Base-by-base conservation (phyloP, 2,329 filamentous ascomycete genomes). In the Fusarium tupiense region DNA sequence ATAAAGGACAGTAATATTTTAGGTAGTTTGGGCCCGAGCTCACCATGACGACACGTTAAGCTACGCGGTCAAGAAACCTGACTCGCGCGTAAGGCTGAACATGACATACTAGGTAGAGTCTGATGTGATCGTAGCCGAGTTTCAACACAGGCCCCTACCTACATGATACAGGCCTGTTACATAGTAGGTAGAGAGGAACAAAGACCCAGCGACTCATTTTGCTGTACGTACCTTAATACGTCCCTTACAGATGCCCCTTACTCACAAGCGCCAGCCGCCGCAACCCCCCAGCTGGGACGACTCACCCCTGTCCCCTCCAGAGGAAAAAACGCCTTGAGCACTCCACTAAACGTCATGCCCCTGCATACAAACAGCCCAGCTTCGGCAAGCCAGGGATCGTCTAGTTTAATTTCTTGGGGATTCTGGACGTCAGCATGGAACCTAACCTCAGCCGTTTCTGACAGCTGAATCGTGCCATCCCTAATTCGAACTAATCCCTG, bases 261-360 rank as follows among this genome's bases (percentile, higher is more conserved):
- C 56, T 44, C 52, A 70, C 33, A 67, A 35, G 60, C 64, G 35
- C 60, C 58, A 64, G 52, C 52, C 64, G 64, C 57, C 44, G n/a
- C 24, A 26, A 24, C 20, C 31, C 60, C 26, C 62, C 54, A 29
- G 54, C 37, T 31, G 40, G 58, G 61, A 19, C 26, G 47, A 49
- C 22, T 24, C 19, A 71, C 29, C 68, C 57, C 22, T 49, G 64
- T 44, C 31, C 11, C 41, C 57, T 40, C 29, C 49, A 33, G 12
- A 47, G 8, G 26, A 59, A 74, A 62, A 62, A 72, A 74, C 35
- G 71, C 71, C 67, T 74, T 69, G 60, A 67, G 70, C 53, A 67
- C 53, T 53, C 71, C 67, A 74, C 71, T 38, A 52, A 61, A 52
- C 63, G 71, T 65, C 60, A 74, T 59, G 58, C 60, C 72, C 72